Base-by-base conservation (phyloP, 1,284 basidiomycete species). In the Ceratobasidium sp. region DNA sequence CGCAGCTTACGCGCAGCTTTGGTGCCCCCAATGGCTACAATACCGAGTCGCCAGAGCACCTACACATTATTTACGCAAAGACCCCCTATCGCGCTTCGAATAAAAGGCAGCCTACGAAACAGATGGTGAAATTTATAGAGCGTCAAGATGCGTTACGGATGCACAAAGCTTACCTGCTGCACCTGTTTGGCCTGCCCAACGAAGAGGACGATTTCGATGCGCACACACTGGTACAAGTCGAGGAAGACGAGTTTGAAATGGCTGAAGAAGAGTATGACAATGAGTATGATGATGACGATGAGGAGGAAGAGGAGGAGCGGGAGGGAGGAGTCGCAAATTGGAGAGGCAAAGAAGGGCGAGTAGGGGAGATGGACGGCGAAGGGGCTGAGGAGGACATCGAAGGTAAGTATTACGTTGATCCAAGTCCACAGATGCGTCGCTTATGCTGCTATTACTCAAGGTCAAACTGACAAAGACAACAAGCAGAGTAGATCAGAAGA, bases 61-160 rank as follows among this genome's bases (percentile, higher is more conserved):
- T 80, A 6, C 80, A 80, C 55, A 80, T 80, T 53, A 55, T 77
- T 40, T 77, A 56, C 28, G 60, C 55, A 33, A 80, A 80, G 63
- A 12, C 15, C 15, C 68, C 51, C 3, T 78, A 63, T 49, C 15
- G 77, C 7, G 68, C 55, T 26, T 58, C 39, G n/a, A 78, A 78
- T 51, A 72, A 78, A 23, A 20, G 12, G n/a, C 15, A 78, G 9
- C 71, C 58, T n/a, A 46, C 51, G 10, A 15, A 20, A 3, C 77
- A 78, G 33, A 78, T 78, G 77, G 63, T 46, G 6, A 46, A 46
- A 6, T 46, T 46, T 46, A 46, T 46, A 6, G 44, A 6, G 13
- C 6, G 44, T 6, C 44, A 46, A 13, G 44, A 46, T 13, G 44
- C 44, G 44, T 13, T 46, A 13, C 44, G 44, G 13, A 46, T 46